These are phyloP conservation scores for Trichoderma hamatum DNA, from an alignment of 2,329 filamentous ascomycete species.

Conservation along the genomic window DNA sequence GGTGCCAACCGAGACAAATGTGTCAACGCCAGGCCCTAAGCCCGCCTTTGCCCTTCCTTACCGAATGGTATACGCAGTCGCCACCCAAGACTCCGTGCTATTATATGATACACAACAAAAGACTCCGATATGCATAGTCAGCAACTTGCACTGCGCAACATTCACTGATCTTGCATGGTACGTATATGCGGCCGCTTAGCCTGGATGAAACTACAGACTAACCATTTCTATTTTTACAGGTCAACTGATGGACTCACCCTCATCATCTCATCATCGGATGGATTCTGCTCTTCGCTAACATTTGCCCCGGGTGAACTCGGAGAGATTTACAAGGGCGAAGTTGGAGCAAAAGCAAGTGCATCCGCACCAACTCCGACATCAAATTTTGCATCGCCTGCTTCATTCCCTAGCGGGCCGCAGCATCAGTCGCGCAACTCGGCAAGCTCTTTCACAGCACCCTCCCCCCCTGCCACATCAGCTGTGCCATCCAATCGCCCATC, in stretches of 20 bases:
- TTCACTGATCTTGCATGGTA: conserved; percentile 97
- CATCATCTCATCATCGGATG: conserved; percentile 96
- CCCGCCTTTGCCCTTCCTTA: conserved; percentile 85
- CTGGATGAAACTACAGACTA: neutral
- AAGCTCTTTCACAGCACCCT: conserved; percentile 61
- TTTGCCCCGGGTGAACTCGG: conserved; percentile 85
- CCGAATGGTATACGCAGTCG: conserved; percentile 93
- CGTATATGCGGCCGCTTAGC: conserved; percentile 38
- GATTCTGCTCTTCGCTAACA: conserved; percentile 90
- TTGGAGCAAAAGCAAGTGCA: conserved; percentile 61
- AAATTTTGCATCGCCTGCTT: conserved; percentile 63
- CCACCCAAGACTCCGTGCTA: conserved; percentile 91
- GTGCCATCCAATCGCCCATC: conserved; percentile 68
- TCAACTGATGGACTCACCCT: conserved; percentile 60
- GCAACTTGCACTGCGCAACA: conserved; percentile 94
- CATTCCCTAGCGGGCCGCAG: conserved; percentile 51
- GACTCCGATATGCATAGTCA: conserved; percentile 90
- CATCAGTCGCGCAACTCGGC: conserved; percentile 62
- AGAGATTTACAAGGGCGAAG: conserved; percentile 73
- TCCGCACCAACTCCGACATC: conserved; percentile 72
- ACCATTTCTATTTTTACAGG: conserved; percentile 41
- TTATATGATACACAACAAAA: conserved; percentile 97
- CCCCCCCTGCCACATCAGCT: conserved; percentile 55
- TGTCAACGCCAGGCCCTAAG: conserved; percentile 60
- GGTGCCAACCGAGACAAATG: conserved; percentile 48